A percentile compares a stretch with the other conserved stretches of the same genome.
Evolutionary conservation across 2,329 filamentous ascomycete genomes (phyloP).

Genomic region (Diaporthe ilicicola): DNA sequence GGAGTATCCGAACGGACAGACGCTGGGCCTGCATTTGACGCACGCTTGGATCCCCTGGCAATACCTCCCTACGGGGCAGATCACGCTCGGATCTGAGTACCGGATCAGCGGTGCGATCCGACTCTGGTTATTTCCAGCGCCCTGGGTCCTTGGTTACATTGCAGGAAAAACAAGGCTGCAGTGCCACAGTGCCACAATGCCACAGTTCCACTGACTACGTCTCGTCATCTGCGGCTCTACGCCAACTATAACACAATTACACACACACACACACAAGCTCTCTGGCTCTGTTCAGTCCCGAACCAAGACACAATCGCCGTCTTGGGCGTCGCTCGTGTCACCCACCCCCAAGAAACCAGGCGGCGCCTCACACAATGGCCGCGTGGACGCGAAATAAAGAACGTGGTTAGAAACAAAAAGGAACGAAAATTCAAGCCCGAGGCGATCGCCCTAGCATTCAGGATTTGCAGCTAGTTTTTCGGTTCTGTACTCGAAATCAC

Average conservation of each 20-base stretch:
- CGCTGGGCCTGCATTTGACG: too few relatives aligned
- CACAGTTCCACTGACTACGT: conserved; percentile 8
- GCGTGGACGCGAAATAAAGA: neutral
- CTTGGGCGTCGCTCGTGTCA: neutral
- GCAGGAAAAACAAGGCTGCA: conserved; percentile 4
- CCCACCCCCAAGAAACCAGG: neutral
- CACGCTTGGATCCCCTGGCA: conserved; percentile 10
- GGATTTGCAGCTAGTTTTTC: neutral
- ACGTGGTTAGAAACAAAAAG: neutral
- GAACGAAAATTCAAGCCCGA: too few relatives aligned
- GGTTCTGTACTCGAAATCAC: too few relatives aligned
- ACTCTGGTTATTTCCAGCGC: neutral
- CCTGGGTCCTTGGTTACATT: conserved; percentile 13
- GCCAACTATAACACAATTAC: neutral
- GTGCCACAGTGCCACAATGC: conserved; percentile 6
- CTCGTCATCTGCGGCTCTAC: conserved; percentile 22
- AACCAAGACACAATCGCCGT: conserved; percentile 1
- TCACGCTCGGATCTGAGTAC: neutral
- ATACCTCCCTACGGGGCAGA: neutral
- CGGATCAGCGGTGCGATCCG: conserved; percentile 16
- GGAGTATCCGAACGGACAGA: neutral
- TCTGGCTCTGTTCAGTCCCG: neutral
- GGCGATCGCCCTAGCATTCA: neutral
- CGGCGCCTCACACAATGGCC: conserved; percentile 1
- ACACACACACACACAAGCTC: too few relatives aligned